Base-by-base conservation (phyloP, 1,284 basidiomycete genomes). In the Microbotryomycetes sp. region DNA sequence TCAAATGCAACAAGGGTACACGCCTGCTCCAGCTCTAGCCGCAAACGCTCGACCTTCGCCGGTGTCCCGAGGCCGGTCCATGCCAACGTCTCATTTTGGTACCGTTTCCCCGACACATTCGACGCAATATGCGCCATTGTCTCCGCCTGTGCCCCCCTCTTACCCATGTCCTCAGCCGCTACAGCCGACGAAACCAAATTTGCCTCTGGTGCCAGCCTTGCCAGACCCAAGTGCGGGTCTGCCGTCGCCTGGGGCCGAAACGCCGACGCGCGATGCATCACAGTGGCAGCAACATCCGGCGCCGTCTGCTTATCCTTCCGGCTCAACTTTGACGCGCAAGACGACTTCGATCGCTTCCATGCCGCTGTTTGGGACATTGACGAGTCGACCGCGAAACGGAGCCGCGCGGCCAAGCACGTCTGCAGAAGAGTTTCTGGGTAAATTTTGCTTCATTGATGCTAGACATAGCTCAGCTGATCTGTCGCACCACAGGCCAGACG, bases 1-100 rank as follows among this genome's bases (percentile, higher is more conserved):
- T 35, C 54, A 56, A 27, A 30, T 35, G 21, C 54, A 56, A 26
- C 54, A 56, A 35, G 54, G 54, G n/a, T 56, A 31, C 54, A 46
- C 45, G 5, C 45, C 27, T 4, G 5, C 52, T 3, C 5, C n/a
- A 16, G n/a, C 35, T 7, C 23, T 7, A 11, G 18, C 3, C 29
- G 27, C 23, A 27, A 28, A 7, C 52, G 18, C 30, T 9, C 52
- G 30, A 13, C 26, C 23, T 41, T 18, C 35, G 18, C 18, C 35
- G 18, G 13, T 35, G 29, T 15, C n/a, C 18, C 4, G 29, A 53
- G 18, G 31, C 35, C 31, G 24, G 9, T 21, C 52, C 30, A 9
- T 35, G 11, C 30, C 52, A 35, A 27, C 30, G 35, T 41, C 35
- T 9, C 35, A 41, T 41, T 41, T 41, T 18, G 18, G 35, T 18